These are phyloP conservation scores for Vinca minor DNA, from an alignment of 257 asterid species.

Conservation along the genomic window DNA sequence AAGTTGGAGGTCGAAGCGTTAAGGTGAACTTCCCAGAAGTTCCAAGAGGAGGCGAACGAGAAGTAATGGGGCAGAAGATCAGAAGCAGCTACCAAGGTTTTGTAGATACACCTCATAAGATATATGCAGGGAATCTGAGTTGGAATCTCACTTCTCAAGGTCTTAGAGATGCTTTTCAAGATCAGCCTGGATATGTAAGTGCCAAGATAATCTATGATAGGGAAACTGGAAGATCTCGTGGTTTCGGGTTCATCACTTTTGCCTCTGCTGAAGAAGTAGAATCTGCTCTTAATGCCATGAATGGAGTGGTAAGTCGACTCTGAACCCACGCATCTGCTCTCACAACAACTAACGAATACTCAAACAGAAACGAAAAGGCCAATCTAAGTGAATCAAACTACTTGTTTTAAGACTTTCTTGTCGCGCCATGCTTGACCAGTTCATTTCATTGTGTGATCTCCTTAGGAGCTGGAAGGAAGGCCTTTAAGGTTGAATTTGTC, in stretches of 20 bases:
- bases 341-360: no score
- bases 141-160: slow-evolving; percentile 75
- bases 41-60: slow-evolving; percentile 88
- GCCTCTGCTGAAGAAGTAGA: slow-evolving; percentile 54
- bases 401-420: neutral
- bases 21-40: slow-evolving; percentile 95
- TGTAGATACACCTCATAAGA: slow-evolving; percentile 66
- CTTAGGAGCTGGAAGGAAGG: slow-evolving; percentile 73
- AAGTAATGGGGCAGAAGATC: slow-evolving; percentile 57
- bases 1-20: slow-evolving; percentile 76
- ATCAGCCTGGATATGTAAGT: slow-evolving; percentile 62
- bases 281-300: slow-evolving; percentile 58
- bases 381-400: no score
- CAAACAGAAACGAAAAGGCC: no score
- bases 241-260: slow-evolving; percentile 81
- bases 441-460: slow-evolving; percentile 10
- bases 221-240: slow-evolving; percentile 73
- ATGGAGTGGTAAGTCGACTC: slow-evolving; percentile 86
- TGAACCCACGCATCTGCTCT: no score
- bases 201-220: slow-evolving; percentile 74
- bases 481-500: slow-evolving; percentile 62
- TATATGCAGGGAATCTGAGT: slow-evolving; percentile 77
- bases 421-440: slow-evolving; percentile 3
- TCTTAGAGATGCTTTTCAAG: slow-evolving; percentile 59
- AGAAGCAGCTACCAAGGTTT: slow-evolving; percentile 61